Evolutionary conservation across 2,329 filamentous ascomycete genomes (phyloP), one percentile per base, ranked within the genome.

Genomic region (Fusarium pilosicola): DNA sequence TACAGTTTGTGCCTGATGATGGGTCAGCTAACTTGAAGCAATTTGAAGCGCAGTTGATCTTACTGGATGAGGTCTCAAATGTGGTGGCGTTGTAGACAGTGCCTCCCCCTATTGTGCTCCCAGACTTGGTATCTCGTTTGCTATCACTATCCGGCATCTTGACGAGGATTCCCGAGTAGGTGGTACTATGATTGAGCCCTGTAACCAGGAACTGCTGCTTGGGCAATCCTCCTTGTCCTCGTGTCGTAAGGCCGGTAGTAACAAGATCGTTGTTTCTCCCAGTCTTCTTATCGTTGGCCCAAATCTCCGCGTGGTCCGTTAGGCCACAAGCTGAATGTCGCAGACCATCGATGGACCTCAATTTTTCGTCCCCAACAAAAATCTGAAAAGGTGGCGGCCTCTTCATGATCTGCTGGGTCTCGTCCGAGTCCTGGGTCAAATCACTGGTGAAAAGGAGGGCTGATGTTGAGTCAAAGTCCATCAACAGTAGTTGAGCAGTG

Each of bases 141-240:
- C 85, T 81, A 3, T 84, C 84, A 14, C 84, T 85, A 28, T 80
- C 81, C 65, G 88, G 91, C 78, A 73, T 75, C 51, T 88, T 89
- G 20, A 93, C 93, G 20, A 98, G 84, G 61, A 95, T 91, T 1
- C 90, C 94, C 42, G 86, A 85, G 78, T 98, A 98, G 0, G 83
- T 85, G 9, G 92, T 91, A 75, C 90, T 94, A 8, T 87, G 84
- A 69, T 94, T 93, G 45, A 99, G 87, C 1, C 91, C 90, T 42
- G 88, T 90, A 54, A 98, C 87, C 76, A 96, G 94, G 80, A 99
- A 97, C 78, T 97, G 94, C 80, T 97, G 92, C 80, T 95, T 95
- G 2, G 94, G 94, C 68, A 91, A 86, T 57, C 89, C 89, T 7
- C 90, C 90, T 3, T 87, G 84, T 7, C 90, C 93, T 38, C 90